phyloP scores from a whole-genome alignment of 768 basidiomycete genomes.

The Ramaria sp. region DNA sequence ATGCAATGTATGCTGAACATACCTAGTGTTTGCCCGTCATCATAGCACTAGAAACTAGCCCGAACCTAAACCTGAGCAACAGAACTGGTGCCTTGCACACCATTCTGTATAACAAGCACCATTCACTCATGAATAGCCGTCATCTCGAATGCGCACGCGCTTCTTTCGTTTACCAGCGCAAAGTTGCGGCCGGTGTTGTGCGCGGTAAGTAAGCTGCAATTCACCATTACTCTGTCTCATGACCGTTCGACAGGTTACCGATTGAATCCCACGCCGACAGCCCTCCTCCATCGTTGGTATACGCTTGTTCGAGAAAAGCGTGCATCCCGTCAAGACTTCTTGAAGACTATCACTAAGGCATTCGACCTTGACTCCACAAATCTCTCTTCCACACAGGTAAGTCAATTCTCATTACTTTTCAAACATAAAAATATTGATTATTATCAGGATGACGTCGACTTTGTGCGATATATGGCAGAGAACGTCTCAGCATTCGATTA shows the following conservation, averaged over 20 bases:
- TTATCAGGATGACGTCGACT: conserved; percentile 67
- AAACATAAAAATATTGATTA: background rate
- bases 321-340: conserved; percentile 73
- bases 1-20: background rate
- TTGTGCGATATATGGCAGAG: conserved; percentile 89
- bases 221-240: background rate
- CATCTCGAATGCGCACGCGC: conserved; percentile 71
- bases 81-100: conserved; percentile 76
- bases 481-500: conserved; percentile 90
- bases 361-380: conserved; percentile 62
- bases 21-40: conserved; percentile 81
- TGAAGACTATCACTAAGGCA: conserved; percentile 69
- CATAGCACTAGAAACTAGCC: conserved; percentile 86
- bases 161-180: conserved; percentile 78
- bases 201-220: conserved; percentile 33
- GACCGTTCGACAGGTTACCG: conserved; percentile 44
- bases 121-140: conserved; percentile 78
- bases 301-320: conserved; percentile 86
- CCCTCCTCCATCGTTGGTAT: conserved; percentile 86
- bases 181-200: conserved; percentile 34
- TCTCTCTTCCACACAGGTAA: conserved; percentile 48
- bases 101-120: conserved; percentile 79
- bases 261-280: conserved; percentile 49
- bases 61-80: conserved; percentile 44
- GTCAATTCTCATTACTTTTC: background rate